Evolutionary conservation across 2,329 filamentous ascomycete species (phyloP), one percentile per base, ranked within the genome.

Genomic region (Colletotrichum chrysophilum): DNA sequence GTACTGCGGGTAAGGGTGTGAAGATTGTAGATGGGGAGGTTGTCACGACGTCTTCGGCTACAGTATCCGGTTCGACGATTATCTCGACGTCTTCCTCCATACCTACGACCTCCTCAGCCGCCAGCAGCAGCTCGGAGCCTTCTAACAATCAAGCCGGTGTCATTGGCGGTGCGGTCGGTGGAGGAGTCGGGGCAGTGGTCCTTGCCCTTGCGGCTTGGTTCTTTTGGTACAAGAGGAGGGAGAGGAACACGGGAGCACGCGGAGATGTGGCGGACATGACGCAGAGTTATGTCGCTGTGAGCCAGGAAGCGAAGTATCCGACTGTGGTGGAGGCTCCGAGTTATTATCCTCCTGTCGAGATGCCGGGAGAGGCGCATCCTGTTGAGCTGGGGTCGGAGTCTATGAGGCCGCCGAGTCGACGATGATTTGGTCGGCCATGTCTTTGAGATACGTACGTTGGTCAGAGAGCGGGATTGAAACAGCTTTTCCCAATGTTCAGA

Each of bases 81-180:
- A 2, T 16, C 3, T 36, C 60, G 2, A 14, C 12, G 5, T 64
- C 60, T 8, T 36, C 60, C 0, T 13, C 32, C 0, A 34, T 9
- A 4, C 7, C n/a, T 21, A 38, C 14, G 3, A 1, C n/a, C 0
- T 28, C 62, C 16, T 18, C 9, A 7, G 6, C 6, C 4, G 28
- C 5, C 7, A 2, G 5, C 16, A 13, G 9, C 28, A 4, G 26
- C 12, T 12, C 28, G 3, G 24, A 5, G 24, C 18, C 26, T 1
- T 30, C 26, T 1, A 32, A 5, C 3, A 48, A 6, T 13, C 9
- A 48, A 48, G 52, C 66, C 1, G 52, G 12, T 7, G 4, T 68
- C 5, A 68, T 68, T 26, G 66, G 66, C 18, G 66, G 52, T 1
- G 55, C 66, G 12, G 52, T 68, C 2, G 66, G 66, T 12, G 66